phyloP scores from a whole-genome alignment of 2,329 filamentous ascomycete genomes.

The Sodiomyces alkalinus region DNA sequence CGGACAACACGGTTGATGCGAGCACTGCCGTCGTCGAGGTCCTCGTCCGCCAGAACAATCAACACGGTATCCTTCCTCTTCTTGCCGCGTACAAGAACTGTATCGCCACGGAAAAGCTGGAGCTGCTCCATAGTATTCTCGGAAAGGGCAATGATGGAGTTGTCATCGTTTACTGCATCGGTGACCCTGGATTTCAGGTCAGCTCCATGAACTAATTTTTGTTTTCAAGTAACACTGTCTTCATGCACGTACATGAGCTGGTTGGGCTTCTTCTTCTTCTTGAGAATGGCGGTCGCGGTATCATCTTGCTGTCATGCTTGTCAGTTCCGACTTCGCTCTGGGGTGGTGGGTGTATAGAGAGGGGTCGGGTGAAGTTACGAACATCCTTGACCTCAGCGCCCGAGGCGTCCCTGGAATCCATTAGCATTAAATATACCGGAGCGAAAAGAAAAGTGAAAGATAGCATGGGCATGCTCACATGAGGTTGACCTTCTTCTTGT shows the following conservation, averaged over 20 bases:
- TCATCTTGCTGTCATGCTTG: conserved; percentile 56
- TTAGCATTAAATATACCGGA: conserved; percentile 2
- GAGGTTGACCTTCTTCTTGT: conserved; percentile 74
- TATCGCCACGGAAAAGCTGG: conserved; percentile 96
- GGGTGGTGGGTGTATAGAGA: conserved; percentile 5
- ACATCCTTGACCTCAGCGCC: conserved; percentile 78
- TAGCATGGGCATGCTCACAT: conserved; percentile 42
- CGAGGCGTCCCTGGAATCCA: conserved; percentile 57
- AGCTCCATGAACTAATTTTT: conserved; percentile 4
- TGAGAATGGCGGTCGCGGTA: conserved; percentile 87
- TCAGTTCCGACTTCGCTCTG: conserved; percentile 16
- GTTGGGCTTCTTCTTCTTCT: conserved; percentile 99
- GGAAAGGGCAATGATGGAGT: conserved; percentile 95
- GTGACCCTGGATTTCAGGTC: conserved; percentile 55
- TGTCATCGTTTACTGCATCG: conserved; percentile 97
- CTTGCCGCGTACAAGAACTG: conserved; percentile 96
- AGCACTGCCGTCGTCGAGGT: conserved; percentile 91
- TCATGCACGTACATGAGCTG: conserved; percentile 72
- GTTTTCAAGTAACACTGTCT: no score
- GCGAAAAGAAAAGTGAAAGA: neutral
- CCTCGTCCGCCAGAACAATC: conserved; percentile 93
- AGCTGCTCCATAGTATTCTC: conserved; percentile 98
- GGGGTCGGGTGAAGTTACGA: conserved; percentile 20
- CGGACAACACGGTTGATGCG: conserved; percentile 97
- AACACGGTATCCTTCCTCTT: conserved; percentile 98